Base-by-base conservation (phyloP, 257 asterid species). In the Salvia hispanica region DNA sequence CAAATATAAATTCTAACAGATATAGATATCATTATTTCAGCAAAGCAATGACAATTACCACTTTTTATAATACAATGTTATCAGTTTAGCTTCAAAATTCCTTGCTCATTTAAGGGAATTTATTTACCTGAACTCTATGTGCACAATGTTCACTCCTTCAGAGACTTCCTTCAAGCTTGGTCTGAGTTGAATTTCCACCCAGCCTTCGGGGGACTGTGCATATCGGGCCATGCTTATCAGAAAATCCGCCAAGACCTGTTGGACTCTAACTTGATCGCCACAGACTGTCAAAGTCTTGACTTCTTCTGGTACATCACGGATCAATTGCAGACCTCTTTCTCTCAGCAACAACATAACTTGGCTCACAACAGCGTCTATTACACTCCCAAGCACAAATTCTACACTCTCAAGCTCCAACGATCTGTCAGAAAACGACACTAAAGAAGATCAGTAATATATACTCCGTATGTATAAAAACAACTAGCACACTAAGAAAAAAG, bases 281-380 rank as follows among this genome's bases (percentile, higher is more conserved):
- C 52, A 78, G 16, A 90, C 85, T 2, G 56, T 76, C 43, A 86
- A 74, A 15, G 88, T 84, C 84, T 92, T 92, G 60, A 86, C 85
- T 77, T 83, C 91, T 73, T 88, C 95, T 4, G 98, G 96, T 68
- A 92, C 84, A 59, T 87, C 96, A n/a, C 83, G 79, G 61, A 87
- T 82, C 84, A 92, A 66, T 71, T 86, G 96, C 67, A 92, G 67
- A 28, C 85, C 85, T 78, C 89, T 81, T 78, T 86, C 98, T 70
- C 89, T 79, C 66, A 90, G 68, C 77, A 82, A 68, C 62, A 84
- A 10, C 98, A 90, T 86, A 54, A 85, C 93, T 84, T 92, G 98
- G 86, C 97, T 92, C 54, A 92, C 96, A 37, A 90, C 96, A 60
- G 88, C 97, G 66, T 90, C 96, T 64, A 92, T 86, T 28, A 86